Evolutionary conservation across 1,139 yeast genomes (phyloP), one percentile per base, ranked within the genome.

Genomic region (Pneumocystis wakefieldiae): DNA sequence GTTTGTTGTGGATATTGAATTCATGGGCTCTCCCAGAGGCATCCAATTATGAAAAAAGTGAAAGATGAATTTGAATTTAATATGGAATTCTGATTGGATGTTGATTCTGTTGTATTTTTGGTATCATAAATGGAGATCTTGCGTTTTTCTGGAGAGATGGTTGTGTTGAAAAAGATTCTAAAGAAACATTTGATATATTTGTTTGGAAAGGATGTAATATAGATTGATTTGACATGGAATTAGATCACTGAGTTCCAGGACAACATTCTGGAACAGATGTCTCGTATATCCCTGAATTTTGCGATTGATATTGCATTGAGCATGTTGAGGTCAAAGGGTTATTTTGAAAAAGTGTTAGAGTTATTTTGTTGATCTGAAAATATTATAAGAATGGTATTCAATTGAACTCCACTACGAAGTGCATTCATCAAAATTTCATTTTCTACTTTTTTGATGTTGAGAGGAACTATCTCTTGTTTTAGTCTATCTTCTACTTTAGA

Each of bases 341-440:
- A 24, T 29, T 48, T 48, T 48, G 55, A 24, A 32, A 48, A 48
- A 48, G 55, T 48, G 55, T 14, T 24, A 48, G 55, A 48, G 32
- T 14, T 48, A 24, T 24, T 48, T 48, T 39, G 48, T 39, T 48
- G 55, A 24, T 32, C 55, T 12, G 55, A 57, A 57, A 57, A 39
- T 19, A 57, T 37, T 5, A 17, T 39, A 57, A 38, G 59, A 39
- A 57, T 57, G 7, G 59, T 29, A 19, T 57, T 57, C 17, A 61
- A 62, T 15, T 59, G 59, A 39, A 59, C 28, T 5, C 61, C 61
- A 19, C 32, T 32, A 12, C 66, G 58, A 28, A 62, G 53, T 3
- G 64, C 64, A 37, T 63, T 64, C 48, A 42, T 57, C 36, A 64
- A 57, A 60, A 64, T 62, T 42, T 64, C 66, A 62, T 62, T 38